phyloP scores from a whole-genome alignment of 2,329 filamentous ascomycete genomes.

The Fusarium anguioides region DNA sequence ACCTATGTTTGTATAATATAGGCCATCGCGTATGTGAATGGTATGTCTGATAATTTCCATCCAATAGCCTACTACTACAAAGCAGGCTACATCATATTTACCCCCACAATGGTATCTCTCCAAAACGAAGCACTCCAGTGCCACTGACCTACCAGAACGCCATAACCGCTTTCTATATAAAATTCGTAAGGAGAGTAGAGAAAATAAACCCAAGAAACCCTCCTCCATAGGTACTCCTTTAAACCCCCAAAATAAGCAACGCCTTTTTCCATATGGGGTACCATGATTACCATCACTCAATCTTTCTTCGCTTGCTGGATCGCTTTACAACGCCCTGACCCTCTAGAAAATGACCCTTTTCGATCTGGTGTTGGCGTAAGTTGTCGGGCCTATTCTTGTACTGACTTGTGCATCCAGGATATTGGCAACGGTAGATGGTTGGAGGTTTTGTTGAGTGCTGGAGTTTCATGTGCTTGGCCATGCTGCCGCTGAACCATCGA shows the following conservation, averaged over 20 bases:
- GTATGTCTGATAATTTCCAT: not conserved
- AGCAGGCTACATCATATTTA: constrained; percentile 15
- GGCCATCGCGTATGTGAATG: not conserved
- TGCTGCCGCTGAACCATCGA: constrained; percentile 68
- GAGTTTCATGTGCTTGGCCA: constrained; percentile 68
- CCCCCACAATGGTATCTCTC: constrained; percentile 31
- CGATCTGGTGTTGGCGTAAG: constrained; percentile 65
- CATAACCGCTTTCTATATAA: constrained; percentile 4
- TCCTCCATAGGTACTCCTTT: not conserved
- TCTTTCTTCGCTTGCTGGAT: constrained; percentile 62
- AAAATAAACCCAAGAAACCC: not conserved
- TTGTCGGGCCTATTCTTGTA: constrained; percentile 68
- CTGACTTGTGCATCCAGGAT: constrained; percentile 64
- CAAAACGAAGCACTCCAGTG: constrained; percentile 10
- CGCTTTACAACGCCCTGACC: constrained; percentile 52
- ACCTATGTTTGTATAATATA: not conserved
- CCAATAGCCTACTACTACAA: not conserved
- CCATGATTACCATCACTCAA: constrained; percentile 27
- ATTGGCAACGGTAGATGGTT: constrained; percentile 64
- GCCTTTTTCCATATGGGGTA: not conserved
- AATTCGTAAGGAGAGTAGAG: not conserved
- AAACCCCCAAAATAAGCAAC: not conserved
- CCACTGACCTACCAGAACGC: constrained; percentile 28
- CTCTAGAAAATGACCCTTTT: constrained; percentile 66
- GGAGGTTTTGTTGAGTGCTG: constrained; percentile 63